phyloP scores from a whole-genome alignment of 176 grass and related monocot species.

The Carex cristatella region DNA sequence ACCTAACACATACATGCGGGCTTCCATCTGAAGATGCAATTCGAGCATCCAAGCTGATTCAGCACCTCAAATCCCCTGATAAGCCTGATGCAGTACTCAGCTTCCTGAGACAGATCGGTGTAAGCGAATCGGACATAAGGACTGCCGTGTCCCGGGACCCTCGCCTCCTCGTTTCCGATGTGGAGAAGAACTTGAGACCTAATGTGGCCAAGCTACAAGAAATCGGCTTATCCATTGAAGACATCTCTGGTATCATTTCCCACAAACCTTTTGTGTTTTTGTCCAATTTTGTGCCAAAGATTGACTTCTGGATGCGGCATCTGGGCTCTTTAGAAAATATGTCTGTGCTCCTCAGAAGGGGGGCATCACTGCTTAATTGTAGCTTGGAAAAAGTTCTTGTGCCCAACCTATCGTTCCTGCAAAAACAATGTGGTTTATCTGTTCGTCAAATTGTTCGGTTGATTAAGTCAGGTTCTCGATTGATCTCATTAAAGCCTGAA shows the following conservation, averaged over 20 bases:
- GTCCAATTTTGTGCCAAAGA: not conserved
- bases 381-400: not conserved
- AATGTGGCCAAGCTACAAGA: not conserved
- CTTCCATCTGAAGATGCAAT: not conserved
- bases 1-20: not conserved
- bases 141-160: not conserved
- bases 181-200: not conserved
- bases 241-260: not conserved
- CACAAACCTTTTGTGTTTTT: not conserved
- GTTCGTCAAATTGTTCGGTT: slow-evolving; percentile 21
- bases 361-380: not conserved
- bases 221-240: not conserved
- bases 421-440: slow-evolving; percentile 21
- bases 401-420: slow-evolving; percentile 32
- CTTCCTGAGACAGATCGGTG: not conserved
- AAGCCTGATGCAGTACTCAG: not conserved
- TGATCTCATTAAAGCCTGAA: not conserved
- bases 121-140: not conserved
- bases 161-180: not conserved
- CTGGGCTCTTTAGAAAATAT: not conserved
- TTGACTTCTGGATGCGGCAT: not conserved
- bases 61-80: not conserved
- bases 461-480: not conserved
- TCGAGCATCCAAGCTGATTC: not conserved
- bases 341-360: not conserved